Percentiles rank a stretch among this genome's conserved stretches.
Evolutionary conservation across 2,329 filamentous ascomycete species (phyloP).

Genomic region (Aspergillus cejpii): DNA sequence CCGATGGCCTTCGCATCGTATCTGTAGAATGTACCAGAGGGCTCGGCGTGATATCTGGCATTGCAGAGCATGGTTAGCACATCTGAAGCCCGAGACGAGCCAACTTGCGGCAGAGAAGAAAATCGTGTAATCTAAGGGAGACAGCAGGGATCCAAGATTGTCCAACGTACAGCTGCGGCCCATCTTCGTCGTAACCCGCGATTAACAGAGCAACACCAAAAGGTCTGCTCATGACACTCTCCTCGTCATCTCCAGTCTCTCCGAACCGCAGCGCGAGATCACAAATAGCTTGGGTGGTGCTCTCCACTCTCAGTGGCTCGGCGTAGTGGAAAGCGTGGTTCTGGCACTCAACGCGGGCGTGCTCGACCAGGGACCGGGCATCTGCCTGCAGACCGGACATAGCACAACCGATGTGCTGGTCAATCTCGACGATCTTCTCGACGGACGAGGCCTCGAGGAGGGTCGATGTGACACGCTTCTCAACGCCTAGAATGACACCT

Average conservation of each 20-base stretch:
- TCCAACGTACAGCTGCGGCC: constrained; percentile 67
- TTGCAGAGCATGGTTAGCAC: not conserved
- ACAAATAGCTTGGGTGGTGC: constrained; percentile 97
- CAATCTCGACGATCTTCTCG: constrained; percentile 99
- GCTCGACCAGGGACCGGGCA: constrained; percentile 94
- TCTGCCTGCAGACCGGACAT: constrained; percentile 98
- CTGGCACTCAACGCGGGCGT: constrained; percentile 95
- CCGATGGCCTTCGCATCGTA: constrained; percentile 99
- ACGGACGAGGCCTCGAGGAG: constrained; percentile 96
- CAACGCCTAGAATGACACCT: constrained; percentile 92
- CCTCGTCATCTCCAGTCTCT: constrained; percentile 93
- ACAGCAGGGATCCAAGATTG: too few relatives aligned
- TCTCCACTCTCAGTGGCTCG: constrained; percentile 90
- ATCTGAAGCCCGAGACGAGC: not conserved
- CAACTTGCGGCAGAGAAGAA: not conserved
- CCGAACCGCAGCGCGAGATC: constrained; percentile 93
- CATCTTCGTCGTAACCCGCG: constrained; percentile 94
- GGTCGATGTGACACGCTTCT: constrained; percentile 97
- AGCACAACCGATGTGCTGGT: constrained; percentile 96
- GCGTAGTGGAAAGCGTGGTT: constrained; percentile 98
- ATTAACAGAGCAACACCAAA: constrained; percentile 96
- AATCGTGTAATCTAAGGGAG: not conserved
- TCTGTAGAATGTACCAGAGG: constrained; percentile 95
- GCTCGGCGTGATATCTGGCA: constrained; percentile 83
- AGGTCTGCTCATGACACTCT: constrained; percentile 96